Conservation (phyloP, 192 early-diverging fungal genomes). For the Pilaira anomala region DNA sequence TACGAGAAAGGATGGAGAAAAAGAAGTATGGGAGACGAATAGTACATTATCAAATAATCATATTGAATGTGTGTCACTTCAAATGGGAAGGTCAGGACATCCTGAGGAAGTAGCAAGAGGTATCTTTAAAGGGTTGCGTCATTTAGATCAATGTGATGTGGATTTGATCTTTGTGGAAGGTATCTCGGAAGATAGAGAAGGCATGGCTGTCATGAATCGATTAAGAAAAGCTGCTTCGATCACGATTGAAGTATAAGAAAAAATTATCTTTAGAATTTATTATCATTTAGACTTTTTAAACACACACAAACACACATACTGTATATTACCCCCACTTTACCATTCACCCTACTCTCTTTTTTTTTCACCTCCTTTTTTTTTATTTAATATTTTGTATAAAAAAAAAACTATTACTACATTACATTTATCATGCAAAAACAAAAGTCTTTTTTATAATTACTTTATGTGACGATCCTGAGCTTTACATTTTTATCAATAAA, state of each 20-base stretch:
- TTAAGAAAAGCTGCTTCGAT: conserved; percentile 83
- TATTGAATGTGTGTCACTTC: conserved; percentile 10
- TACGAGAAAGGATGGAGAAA: conserved; percentile 7
- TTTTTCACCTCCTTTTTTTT: too few relatives aligned
- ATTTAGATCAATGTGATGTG: conserved; percentile 64
- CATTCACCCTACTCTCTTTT: neutral
- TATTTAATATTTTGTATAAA: too few relatives aligned
- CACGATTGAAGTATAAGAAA: conserved; percentile 37
- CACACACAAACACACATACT: too few relatives aligned
- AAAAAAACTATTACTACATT: too few relatives aligned
- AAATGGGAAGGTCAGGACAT: conserved; percentile 40
- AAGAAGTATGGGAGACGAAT: neutral
- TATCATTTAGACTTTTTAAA: too few relatives aligned
- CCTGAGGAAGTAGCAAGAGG: conserved; percentile 68
- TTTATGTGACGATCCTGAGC: too few relatives aligned
- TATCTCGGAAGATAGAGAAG: conserved; percentile 81
- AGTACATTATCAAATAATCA: neutral
- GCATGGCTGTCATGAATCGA: conserved; percentile 96
- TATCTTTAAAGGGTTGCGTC: conserved; percentile 80
- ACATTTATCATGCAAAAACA: too few relatives aligned
- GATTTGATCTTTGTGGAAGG: conserved; percentile 88
- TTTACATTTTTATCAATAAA: too few relatives aligned
- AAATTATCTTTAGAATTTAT: too few relatives aligned
- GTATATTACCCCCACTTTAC: too few relatives aligned
- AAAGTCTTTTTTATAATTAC: too few relatives aligned